phyloP scores from a whole-genome alignment of 2,329 filamentous ascomycete species.

The Ophiostoma angusticollis region DNA sequence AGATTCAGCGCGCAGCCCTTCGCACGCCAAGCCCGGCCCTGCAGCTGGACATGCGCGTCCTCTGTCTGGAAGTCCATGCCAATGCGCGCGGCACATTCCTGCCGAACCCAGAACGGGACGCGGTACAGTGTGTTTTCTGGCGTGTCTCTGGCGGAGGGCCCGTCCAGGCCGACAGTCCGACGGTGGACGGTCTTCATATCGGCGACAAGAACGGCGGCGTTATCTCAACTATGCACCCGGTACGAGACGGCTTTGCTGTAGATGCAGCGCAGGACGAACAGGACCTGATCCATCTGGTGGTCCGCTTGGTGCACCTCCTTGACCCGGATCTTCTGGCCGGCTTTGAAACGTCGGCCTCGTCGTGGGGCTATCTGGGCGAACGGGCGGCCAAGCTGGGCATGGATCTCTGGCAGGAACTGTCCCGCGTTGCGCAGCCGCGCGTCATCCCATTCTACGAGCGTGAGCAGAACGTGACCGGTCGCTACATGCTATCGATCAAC shows the following conservation, averaged over 20 bases:
- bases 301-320: constrained; percentile 68
- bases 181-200: constrained; percentile 12
- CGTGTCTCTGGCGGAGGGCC: constrained; percentile 48
- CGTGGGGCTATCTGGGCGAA: constrained; percentile 94
- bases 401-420: constrained; percentile 82
- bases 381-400: constrained; percentile 76
- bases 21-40: not conserved
- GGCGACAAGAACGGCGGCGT: constrained; percentile 50
- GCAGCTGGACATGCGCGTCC: constrained; percentile 80
- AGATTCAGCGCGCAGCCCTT: not conserved
- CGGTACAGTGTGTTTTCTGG: constrained; percentile 84
- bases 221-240: constrained; percentile 47
- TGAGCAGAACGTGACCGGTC: constrained; percentile 73
- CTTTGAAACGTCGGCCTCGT: constrained; percentile 85
- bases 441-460: constrained; percentile 29
- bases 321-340: constrained; percentile 92
- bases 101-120: constrained; percentile 83
- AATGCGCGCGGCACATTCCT: constrained; percentile 71
- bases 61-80: constrained; percentile 88
- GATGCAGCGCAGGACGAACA: constrained; percentile 74
- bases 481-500: constrained; percentile 97
- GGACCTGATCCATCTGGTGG: constrained; percentile 71
- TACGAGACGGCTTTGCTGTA: constrained; percentile 47
- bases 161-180: constrained; percentile 14
- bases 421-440: constrained; percentile 44